A percentile compares a stretch with the other conserved stretches of the same genome.
phyloP scores from a whole-genome alignment of 2,329 filamentous ascomycete genomes.

The Sclerotinia minor region DNA sequence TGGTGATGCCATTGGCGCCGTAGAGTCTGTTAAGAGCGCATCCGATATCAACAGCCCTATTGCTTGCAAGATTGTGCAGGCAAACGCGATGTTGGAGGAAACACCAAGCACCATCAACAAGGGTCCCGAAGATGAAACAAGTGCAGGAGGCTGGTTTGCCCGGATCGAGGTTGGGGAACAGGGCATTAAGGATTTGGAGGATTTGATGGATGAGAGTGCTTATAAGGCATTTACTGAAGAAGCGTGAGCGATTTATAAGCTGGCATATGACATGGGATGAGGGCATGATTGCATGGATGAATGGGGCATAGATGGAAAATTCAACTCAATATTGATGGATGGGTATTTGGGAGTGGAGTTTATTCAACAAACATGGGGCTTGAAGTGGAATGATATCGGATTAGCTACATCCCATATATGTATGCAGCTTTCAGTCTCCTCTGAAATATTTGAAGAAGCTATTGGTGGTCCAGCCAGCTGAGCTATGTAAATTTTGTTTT shows the following conservation, averaged over 20 bases:
- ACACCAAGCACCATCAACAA: slow-evolving; percentile 87
- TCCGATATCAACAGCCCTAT: slow-evolving; percentile 94
- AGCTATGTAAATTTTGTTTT: slow-evolving; percentile 16
- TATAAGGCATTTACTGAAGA: slow-evolving; percentile 71
- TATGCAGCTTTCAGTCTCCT: slow-evolving; percentile 5
- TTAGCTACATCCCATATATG: slow-evolving; percentile 8
- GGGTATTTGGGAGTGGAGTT: slow-evolving; percentile 22
- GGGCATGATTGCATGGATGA: slow-evolving; percentile 15
- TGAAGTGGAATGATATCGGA: slow-evolving; percentile 23
- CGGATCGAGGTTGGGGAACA: slow-evolving; percentile 75
- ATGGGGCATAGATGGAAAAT: slow-evolving; percentile 16
- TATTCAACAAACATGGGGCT: slow-evolving; percentile 32
- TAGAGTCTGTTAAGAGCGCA: slow-evolving; percentile 98
- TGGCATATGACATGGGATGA: neutral
- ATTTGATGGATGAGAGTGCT: slow-evolving; percentile 72
- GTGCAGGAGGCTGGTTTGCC: slow-evolving; percentile 85
- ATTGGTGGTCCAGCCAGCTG: slow-evolving; percentile 18
- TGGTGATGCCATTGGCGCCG: slow-evolving; percentile 86
- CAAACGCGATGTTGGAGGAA: slow-evolving; percentile 76
- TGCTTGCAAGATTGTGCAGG: slow-evolving; percentile 70
- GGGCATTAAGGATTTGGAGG: slow-evolving; percentile 66
- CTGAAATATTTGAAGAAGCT: slow-evolving; percentile 12
- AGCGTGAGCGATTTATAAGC: neutral
- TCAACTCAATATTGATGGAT: slow-evolving; percentile 22
- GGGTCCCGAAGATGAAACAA: slow-evolving; percentile 74